Evolutionary conservation across 345 rosid genomes (phyloP).

Genomic region (Eucalyptus marginata): DNA sequence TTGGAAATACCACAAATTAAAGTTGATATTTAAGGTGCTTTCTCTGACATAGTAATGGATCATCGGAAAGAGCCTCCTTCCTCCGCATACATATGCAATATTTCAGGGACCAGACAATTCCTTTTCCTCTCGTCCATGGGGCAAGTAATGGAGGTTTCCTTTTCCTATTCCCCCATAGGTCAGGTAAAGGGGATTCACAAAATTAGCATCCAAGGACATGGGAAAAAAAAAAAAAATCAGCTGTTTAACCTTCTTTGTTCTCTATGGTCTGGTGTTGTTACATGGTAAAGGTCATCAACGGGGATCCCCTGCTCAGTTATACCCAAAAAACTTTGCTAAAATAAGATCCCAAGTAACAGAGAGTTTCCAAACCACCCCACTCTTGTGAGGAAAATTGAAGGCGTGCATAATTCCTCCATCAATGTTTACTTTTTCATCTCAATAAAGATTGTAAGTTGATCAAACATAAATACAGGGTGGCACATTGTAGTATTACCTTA

Average conservation of each 20-base stretch:
- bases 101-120: neutral
- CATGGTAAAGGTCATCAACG: neutral
- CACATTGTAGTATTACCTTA: slow-evolving; percentile 24
- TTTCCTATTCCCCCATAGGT: neutral
- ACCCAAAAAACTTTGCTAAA: neutral
- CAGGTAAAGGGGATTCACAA: neutral
- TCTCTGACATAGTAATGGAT: neutral
- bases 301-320: neutral
- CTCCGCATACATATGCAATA: neutral
- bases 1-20: neutral
- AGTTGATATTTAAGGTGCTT: neutral
- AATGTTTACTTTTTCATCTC: neutral
- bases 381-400: neutral
- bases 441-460: neutral
- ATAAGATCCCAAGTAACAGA: neutral
- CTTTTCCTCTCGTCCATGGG: neutral
- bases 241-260: neutral
- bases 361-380: neutral
- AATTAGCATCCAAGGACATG: neutral
- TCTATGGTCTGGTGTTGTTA: neutral
- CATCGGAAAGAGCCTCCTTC: neutral
- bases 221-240: neutral
- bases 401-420: neutral
- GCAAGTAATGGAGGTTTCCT: neutral
- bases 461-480: neutral